Percentiles rank a stretch among this genome's conserved stretches.
phyloP scores from a whole-genome alignment of 2,329 filamentous ascomycete species.

The Trichoderma oligosporum region DNA sequence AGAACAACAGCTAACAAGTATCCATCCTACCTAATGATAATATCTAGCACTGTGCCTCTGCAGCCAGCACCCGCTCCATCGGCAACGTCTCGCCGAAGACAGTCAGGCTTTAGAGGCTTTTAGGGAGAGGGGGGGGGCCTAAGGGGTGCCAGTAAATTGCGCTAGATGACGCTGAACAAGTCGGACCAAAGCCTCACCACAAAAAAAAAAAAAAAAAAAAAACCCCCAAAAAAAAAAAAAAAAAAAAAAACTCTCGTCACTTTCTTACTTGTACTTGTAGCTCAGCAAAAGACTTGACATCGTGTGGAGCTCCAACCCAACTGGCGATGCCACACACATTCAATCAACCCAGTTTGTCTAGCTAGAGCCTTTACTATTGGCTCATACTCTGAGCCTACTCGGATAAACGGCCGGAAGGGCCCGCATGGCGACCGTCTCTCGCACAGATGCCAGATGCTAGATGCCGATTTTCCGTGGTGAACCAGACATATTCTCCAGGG shows the following conservation, averaged over 20 bases:
- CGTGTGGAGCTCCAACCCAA: not conserved
- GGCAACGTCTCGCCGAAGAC: not conserved
- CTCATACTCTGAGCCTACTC: constrained; percentile 7
- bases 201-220: too few relatives aligned
- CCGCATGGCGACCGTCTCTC: constrained; percentile 17
- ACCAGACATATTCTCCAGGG: not conserved
- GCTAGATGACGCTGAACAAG: too few relatives aligned
- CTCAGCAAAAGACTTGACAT: too few relatives aligned
- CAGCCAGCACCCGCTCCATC: not conserved
- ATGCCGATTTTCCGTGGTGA: constrained; percentile 18
- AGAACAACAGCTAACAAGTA: too few relatives aligned
- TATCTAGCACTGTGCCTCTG: not conserved
- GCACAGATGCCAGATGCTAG: constrained; percentile 16
- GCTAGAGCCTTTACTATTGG: constrained; percentile 4
- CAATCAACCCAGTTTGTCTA: not conserved
- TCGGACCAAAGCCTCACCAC: not conserved
- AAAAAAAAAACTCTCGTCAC: too few relatives aligned
- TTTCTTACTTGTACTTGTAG: too few relatives aligned
- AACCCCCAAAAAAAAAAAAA: too few relatives aligned
- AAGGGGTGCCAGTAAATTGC: too few relatives aligned
- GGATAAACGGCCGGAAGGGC: constrained; percentile 19
- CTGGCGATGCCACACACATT: not conserved
- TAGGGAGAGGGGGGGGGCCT: too few relatives aligned
- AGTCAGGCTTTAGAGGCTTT: not conserved
- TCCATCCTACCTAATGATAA: too few relatives aligned